A percentile compares a stretch with the other conserved stretches of the same genome.
phyloP scores from a whole-genome alignment of 2,329 filamentous ascomycete genomes.

The Diaporthe velutina region DNA sequence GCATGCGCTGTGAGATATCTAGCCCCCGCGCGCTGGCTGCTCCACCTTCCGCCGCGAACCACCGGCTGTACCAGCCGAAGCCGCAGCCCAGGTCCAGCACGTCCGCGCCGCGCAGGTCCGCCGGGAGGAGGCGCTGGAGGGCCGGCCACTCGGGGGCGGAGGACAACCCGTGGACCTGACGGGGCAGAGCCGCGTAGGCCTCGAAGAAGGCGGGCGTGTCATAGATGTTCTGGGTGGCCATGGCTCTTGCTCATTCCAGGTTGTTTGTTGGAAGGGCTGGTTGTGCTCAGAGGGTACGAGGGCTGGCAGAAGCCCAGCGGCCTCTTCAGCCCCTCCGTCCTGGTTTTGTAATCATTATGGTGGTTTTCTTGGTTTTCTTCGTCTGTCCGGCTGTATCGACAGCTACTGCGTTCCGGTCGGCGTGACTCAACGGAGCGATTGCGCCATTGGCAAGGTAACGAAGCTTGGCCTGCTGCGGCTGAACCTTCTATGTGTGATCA shows the following conservation, averaged over 20 bases:
- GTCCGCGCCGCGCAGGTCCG: not conserved
- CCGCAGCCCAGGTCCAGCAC: slow-evolving; percentile 11
- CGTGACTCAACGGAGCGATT: not conserved
- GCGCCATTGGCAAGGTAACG: not conserved
- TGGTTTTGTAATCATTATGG: not conserved
- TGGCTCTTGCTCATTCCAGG: not conserved
- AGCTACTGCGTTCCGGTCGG: not conserved
- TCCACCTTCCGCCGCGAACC: not conserved
- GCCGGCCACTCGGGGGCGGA: not conserved
- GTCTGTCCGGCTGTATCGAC: no score
- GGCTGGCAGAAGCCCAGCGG: not conserved
- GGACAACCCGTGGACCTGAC: not conserved
- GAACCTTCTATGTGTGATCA: not conserved
- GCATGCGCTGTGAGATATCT: not conserved
- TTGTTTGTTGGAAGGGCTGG: not conserved
- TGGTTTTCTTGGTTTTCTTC: not conserved
- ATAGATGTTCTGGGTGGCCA: not conserved
- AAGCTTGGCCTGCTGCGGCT: not conserved
- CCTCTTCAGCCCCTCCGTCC: not conserved
- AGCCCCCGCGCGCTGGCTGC: not conserved
- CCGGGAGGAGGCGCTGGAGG: not conserved
- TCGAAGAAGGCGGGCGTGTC: not conserved
- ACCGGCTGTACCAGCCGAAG: not conserved
- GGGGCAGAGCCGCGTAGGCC: not conserved
- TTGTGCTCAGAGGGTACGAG: not conserved